A percentile compares a stretch with the other conserved stretches of the same genome.
Evolutionary conservation across 148 eudicot species (phyloP).

Genomic region (Vaccinium vitisidaea): DNA sequence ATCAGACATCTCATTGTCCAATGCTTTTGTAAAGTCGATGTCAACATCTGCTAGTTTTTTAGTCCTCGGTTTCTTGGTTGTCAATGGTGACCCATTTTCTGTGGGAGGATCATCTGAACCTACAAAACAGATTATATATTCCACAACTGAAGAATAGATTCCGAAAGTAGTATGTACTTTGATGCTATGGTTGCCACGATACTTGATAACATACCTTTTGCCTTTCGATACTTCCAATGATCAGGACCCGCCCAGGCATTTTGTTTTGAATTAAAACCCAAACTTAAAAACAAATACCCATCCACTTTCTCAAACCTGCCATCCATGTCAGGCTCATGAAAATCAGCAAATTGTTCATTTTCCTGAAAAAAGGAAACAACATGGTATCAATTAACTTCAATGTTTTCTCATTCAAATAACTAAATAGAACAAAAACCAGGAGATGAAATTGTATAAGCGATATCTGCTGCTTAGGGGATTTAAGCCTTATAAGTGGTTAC

Average conservation of each 20-base stretch:
- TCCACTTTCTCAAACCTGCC: slow-evolving; percentile 57
- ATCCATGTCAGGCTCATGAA: slow-evolving; percentile 40
- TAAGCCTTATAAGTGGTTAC: neutral
- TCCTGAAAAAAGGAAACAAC: slow-evolving; percentile 43
- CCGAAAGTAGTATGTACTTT: neutral
- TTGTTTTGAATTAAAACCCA: slow-evolving; percentile 60
- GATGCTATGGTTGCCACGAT: slow-evolving; percentile 3
- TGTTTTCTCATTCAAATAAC: neutral
- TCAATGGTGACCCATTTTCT: slow-evolving; percentile 42
- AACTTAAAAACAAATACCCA: slow-evolving; percentile 55
- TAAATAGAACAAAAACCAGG: neutral
- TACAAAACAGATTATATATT: slow-evolving; percentile 26
- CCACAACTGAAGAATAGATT: neutral
- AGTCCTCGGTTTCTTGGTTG: slow-evolving; percentile 49
- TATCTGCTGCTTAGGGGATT: neutral
- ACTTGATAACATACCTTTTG: slow-evolving; percentile 45
- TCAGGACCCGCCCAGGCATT: slow-evolving; percentile 99
- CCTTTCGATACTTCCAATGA: slow-evolving; percentile 87
- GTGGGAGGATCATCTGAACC: slow-evolving; percentile 39
- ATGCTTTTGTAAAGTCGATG: slow-evolving; percentile 58
- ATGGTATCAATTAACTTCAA: neutral
- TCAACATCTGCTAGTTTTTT: slow-evolving; percentile 65
- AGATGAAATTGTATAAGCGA: neutral
- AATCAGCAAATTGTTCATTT: slow-evolving; percentile 35
- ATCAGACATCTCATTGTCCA: slow-evolving; percentile 52